Conservation (phyloP, 1,284 basidiomycete species). For the Cryptococcus sp. region DNA sequence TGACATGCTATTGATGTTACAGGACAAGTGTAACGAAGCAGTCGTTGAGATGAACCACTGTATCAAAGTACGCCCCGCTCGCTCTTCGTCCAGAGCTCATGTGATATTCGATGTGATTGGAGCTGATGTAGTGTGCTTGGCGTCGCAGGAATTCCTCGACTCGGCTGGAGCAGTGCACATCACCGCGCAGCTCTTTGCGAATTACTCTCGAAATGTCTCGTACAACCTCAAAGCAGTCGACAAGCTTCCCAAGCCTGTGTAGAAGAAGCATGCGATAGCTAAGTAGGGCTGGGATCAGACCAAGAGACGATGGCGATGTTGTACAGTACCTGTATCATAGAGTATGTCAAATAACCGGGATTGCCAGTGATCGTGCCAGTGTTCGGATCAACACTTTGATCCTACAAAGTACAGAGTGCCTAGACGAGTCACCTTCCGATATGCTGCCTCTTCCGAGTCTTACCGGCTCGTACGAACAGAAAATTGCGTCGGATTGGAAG, state of each 20-base stretch:
- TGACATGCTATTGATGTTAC: background rate
- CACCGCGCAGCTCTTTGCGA: conserved; percentile 73
- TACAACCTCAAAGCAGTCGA: conserved; percentile 71
- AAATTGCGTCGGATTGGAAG: no score
- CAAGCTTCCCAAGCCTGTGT: conserved; percentile 45
- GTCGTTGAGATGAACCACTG: conserved; percentile 52
- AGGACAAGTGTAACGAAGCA: conserved; percentile 54
- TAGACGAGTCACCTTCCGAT: no score
- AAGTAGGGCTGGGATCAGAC: no score
- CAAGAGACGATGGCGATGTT: no score
- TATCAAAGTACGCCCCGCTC: conserved; percentile 37
- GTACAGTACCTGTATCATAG: no score
- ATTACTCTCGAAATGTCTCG: conserved; percentile 81
- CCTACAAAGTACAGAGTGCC: no score
- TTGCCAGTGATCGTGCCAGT: no score
- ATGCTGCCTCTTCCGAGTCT: no score
- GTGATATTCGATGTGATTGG: background rate
- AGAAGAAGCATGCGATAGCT: background rate
- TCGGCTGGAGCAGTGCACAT: conserved; percentile 59
- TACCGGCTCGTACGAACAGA: no score
- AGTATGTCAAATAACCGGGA: no score
- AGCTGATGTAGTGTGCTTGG: no score
- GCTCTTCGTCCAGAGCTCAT: background rate
- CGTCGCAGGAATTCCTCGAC: conserved; percentile 40
- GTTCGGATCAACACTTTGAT: no score